Evolutionary conservation across 495 filamentous ascomycete species (phyloP), one percentile per base, ranked within the genome.

Genomic region (Lasiosphaeris hirsuta): DNA sequence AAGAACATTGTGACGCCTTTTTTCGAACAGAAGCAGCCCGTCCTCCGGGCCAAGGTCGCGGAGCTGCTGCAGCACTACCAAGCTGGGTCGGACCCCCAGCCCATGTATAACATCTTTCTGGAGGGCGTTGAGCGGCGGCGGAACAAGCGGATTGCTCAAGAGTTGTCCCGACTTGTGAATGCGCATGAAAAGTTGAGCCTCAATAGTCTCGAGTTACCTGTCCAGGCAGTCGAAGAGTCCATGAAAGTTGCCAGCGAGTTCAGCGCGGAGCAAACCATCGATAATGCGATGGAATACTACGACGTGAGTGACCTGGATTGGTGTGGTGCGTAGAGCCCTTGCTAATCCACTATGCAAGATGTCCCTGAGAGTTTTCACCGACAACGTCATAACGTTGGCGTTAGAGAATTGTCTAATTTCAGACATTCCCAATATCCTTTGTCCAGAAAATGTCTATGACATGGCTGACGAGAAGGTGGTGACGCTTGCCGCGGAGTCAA

Each of bases 21-120:
- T 40, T 72, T 79, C 45, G 68, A 74, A 0, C 10, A 66, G 13
- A 73, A 67, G 17, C 56, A 61, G 10, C 43, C 51, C 6, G 17
- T 53, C 0, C 69, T 77, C 6, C 58, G 67, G 11, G 3, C 6
- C 1, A 75, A 76, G 53, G 44, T 77, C 10, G 54, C 72, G 7
- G 76, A 79, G 37, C 68, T 79, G 34, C 61, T 77, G 11, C 43
- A n/a, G n/a, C n/a, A n/a, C n/a, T n/a, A n/a, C n/a, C n/a, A n/a
- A n/a, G n/a, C n/a, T n/a, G n/a, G n/a, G n/a, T n/a, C n/a, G n/a
- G n/a, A 13, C n/a, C 57, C 18, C 19, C 45, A 19, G 45, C 6
- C 17, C 13, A 30, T 18, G 4, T 48, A 33, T n/a, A 30, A 18
- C 1, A 48, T 48, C 30, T 18, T 30, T n/a, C 45, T 33, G 3